Percentiles rank a stretch among this genome's conserved stretches.
Evolutionary conservation across 352 stramenopile species (phyloP).

Genomic region (Peronosclerospora sorghi): DNA sequence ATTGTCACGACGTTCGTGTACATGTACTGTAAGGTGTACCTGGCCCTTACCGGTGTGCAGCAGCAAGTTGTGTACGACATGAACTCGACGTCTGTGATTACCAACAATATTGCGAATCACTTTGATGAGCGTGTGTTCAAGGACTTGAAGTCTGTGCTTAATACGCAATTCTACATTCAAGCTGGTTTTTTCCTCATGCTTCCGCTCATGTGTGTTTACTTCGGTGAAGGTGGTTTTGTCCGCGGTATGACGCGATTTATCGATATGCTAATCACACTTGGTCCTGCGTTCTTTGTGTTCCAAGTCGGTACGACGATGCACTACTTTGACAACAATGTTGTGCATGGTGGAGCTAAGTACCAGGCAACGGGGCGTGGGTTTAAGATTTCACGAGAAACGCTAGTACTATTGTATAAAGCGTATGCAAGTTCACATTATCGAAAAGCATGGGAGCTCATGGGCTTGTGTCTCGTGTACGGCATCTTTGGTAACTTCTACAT

Average conservation of each 20-base stretch:
- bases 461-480: constrained; percentile 57
- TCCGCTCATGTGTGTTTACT: constrained; percentile 65
- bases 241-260: constrained; percentile 55
- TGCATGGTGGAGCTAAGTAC: constrained; percentile 68
- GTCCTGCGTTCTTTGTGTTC: constrained; percentile 69
- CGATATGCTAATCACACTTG: constrained; percentile 65
- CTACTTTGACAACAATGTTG: constrained; percentile 75
- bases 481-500: constrained; percentile 61
- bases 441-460: constrained; percentile 66
- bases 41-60: constrained; percentile 54
- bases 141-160: constrained; percentile 54
- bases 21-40: constrained; percentile 78
- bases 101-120: constrained; percentile 33
- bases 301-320: constrained; percentile 78
- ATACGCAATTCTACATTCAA: constrained; percentile 80
- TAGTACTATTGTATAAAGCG: constrained; percentile 66
- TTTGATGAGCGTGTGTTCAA: constrained; percentile 50
- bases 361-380: constrained; percentile 70
- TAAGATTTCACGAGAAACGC: constrained; percentile 73
- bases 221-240: constrained; percentile 53
- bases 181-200: constrained; percentile 62
- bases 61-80: constrained; percentile 53
- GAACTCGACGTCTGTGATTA: constrained; percentile 55
- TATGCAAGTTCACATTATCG: constrained; percentile 64
- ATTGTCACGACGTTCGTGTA: constrained; percentile 78